Conservation (phyloP, 2,329 filamentous ascomycete species). For the Cladophialophora yegresii region DNA sequence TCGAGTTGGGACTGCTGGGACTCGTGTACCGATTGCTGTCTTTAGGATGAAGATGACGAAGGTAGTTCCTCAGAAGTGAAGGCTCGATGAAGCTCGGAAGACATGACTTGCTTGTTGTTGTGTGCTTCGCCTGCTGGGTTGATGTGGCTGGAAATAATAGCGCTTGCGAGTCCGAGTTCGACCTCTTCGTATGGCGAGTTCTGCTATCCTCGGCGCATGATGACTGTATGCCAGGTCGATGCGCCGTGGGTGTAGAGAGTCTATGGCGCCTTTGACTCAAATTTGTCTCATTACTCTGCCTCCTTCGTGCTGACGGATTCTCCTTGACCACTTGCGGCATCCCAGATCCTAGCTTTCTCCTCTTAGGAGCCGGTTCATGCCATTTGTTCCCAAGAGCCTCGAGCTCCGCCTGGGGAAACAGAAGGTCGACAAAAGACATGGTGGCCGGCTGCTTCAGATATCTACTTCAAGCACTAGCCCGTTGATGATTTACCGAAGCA, state of each 20-base stretch:
- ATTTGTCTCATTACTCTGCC: constrained; percentile 10
- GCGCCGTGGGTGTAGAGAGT: constrained; percentile 13
- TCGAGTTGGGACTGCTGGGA: constrained; percentile 3
- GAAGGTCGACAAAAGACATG: constrained; percentile 30
- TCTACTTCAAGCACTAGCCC: not conserved
- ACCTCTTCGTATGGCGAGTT: constrained; percentile 12
- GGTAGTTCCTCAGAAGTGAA: constrained; percentile 26
- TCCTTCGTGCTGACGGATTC: constrained; percentile 1
- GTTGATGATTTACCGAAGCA: not conserved
- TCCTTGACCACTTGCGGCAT: not conserved
- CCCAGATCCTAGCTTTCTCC: constrained; percentile 24
- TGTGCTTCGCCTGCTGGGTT: not conserved
- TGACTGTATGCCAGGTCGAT: constrained; percentile 3
- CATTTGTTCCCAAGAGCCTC: constrained; percentile 33
- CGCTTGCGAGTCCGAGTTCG: constrained; percentile 20
- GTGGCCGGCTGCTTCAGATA: not conserved
- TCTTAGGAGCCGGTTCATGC: constrained; percentile 26
- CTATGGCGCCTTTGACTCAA: constrained; percentile 16
- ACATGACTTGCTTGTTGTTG: constrained; percentile 18
- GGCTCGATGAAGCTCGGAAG: constrained; percentile 32
- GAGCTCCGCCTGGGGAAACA: constrained; percentile 30
- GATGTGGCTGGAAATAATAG: not conserved
- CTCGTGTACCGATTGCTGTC: constrained; percentile 26
- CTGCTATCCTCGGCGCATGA: not conserved
- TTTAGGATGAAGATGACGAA: constrained; percentile 30